Evolutionary conservation across 2,329 filamentous ascomycete species (phyloP).

Genomic region (Cercospora sesami): DNA sequence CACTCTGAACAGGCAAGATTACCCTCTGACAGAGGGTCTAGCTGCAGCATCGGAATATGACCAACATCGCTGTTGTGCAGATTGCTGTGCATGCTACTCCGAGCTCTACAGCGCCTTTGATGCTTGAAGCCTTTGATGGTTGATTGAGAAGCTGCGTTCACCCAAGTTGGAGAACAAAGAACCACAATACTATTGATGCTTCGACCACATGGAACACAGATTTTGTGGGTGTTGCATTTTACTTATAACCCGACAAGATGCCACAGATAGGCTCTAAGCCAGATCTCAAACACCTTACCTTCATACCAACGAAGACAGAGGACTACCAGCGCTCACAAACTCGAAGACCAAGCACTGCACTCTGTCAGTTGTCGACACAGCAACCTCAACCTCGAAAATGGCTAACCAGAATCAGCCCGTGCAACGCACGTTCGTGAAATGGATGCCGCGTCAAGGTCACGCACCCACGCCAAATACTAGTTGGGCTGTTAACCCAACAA

Average conservation of each 20-base stretch:
- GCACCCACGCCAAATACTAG: not conserved
- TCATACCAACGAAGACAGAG: not conserved
- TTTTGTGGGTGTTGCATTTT: not conserved
- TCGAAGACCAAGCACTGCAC: not conserved
- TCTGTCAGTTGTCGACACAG: not conserved
- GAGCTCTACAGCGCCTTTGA: not conserved
- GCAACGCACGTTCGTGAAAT: not conserved
- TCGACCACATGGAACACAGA: not conserved
- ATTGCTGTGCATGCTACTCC: not conserved
- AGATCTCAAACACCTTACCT: not conserved
- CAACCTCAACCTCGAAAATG: too few species aligned
- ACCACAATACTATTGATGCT: not conserved
- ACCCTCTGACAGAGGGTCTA: not conserved
- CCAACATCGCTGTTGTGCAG: not conserved
- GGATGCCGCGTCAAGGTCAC: not conserved
- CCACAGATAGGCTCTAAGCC: not conserved
- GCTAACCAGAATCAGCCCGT: not conserved
- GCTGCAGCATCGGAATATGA: not conserved
- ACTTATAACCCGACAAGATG: not conserved
- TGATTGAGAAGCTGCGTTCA: not conserved
- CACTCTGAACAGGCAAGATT: too few species aligned
- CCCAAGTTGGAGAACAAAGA: not conserved
- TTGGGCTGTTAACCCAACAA: not conserved
- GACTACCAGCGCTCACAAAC: too few species aligned
- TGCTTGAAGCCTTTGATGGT: not conserved